Conservation (phyloP, 768 basidiomycete species). For the Kondoa malvinella region DNA sequence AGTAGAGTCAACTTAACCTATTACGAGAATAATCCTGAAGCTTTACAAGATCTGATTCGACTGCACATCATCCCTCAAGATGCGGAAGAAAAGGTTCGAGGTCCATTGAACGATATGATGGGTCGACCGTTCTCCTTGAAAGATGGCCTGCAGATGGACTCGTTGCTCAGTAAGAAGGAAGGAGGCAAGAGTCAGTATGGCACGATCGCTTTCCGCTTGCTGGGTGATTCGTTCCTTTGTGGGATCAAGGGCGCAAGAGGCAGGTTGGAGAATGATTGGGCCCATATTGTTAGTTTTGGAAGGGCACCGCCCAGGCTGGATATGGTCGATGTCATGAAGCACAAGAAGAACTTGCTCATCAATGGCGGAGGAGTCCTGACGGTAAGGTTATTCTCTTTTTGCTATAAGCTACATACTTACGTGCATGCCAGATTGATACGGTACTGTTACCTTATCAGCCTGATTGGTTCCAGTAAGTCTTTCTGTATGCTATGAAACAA, state of each 20-base stretch:
- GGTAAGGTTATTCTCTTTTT: slow-evolving; percentile 35
- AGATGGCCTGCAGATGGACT: slow-evolving; percentile 39
- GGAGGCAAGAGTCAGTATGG: slow-evolving; percentile 53
- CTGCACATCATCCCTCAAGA: slow-evolving; percentile 31
- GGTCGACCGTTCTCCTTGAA: slow-evolving; percentile 11
- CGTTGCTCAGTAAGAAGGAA: slow-evolving; percentile 38
- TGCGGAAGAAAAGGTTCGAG: not conserved
- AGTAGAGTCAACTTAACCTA: slow-evolving; percentile 62
- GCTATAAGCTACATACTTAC: slow-evolving; percentile 37
- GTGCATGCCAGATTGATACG: slow-evolving; percentile 71
- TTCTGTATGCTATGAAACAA: not conserved
- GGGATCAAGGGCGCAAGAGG: slow-evolving; percentile 36
- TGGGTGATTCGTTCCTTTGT: slow-evolving; percentile 34
- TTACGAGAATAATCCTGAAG: slow-evolving; percentile 28
- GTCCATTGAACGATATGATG: slow-evolving; percentile 10
- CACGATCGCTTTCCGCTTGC: slow-evolving; percentile 56
- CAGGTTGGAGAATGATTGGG: slow-evolving; percentile 35
- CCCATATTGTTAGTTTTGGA: slow-evolving; percentile 32
- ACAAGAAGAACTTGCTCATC: slow-evolving; percentile 49
- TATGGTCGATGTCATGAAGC: not conserved
- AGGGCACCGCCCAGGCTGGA: slow-evolving; percentile 36
- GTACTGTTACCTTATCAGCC: slow-evolving; percentile 73
- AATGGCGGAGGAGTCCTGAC: slow-evolving; percentile 62
- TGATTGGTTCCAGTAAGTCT: slow-evolving; percentile 48
- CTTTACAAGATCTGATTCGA: slow-evolving; percentile 30